Conservation (phyloP, 495 filamentous ascomycete genomes). For the Penicillium coprophilum region DNA sequence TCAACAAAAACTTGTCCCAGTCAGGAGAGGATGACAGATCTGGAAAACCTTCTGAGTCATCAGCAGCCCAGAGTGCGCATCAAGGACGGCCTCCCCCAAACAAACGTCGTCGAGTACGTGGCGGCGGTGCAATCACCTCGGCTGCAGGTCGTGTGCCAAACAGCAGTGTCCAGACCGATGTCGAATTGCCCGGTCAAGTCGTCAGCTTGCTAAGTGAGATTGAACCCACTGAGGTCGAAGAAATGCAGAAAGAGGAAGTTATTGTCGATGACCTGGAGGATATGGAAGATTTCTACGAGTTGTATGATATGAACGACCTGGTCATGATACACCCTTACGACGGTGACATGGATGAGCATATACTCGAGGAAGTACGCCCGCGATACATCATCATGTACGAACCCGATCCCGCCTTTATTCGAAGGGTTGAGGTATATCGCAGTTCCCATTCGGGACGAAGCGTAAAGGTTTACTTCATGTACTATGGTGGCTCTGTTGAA, state of each 20-base stretch:
- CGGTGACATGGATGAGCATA: slow-evolving; percentile 93
- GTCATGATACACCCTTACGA: slow-evolving; percentile 90
- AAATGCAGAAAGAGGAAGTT: slow-evolving; percentile 68
- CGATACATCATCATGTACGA: slow-evolving; percentile 99
- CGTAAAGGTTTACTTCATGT: slow-evolving; percentile 92
- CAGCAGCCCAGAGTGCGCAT: slow-evolving; percentile 34
- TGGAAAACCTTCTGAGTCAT: slow-evolving; percentile 23
- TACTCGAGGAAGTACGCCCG: slow-evolving; percentile 89
- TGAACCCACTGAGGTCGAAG: slow-evolving; percentile 63
- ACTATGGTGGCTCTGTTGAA: slow-evolving; percentile 91
- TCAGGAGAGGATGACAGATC: slow-evolving; percentile 15
- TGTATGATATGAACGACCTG: slow-evolving; percentile 89
- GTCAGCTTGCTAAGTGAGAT: slow-evolving; percentile 64
- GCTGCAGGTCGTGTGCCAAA: slow-evolving; percentile 57
- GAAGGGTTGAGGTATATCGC: slow-evolving; percentile 91
- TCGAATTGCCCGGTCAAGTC: slow-evolving; percentile 77
- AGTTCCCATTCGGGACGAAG: slow-evolving; percentile 88
- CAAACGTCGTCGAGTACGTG: slow-evolving; percentile 86
- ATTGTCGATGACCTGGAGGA: slow-evolving; percentile 81
- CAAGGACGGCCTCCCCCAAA: slow-evolving; percentile 72
- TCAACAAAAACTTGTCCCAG: slow-evolving; percentile 68
- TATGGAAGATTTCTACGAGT: slow-evolving; percentile 86
- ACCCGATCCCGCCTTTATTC: slow-evolving; percentile 92
- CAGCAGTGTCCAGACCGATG: slow-evolving; percentile 71
- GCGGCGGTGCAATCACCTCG: slow-evolving; percentile 62